phyloP scores from a whole-genome alignment of 441 rosid genomes.

The Populus hybrid region DNA sequence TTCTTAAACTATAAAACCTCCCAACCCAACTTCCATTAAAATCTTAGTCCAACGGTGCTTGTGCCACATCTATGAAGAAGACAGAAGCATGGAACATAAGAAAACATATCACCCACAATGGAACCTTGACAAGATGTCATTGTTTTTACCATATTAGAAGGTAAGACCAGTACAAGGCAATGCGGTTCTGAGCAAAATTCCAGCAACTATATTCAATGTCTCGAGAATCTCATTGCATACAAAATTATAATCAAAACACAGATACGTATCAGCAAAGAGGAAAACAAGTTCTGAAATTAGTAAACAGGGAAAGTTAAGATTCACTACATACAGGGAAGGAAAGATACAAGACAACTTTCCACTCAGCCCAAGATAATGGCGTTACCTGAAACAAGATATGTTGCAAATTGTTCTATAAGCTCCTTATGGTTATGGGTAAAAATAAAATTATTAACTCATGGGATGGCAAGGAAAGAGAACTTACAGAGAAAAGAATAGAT shows the following conservation, averaged over 20 bases:
- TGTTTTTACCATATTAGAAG: not conserved
- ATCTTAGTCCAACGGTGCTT: not conserved
- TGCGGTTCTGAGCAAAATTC: not conserved
- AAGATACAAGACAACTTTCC: slow-evolving; percentile 83
- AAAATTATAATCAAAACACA: not conserved
- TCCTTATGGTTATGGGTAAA: slow-evolving; percentile 7
- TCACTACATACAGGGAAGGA: slow-evolving; percentile 83
- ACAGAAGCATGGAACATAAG: not conserved
- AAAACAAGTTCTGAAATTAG: not conserved
- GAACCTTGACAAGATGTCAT: not conserved
- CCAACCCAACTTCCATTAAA: not conserved
- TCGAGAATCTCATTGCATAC: not conserved
- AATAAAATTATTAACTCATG: not conserved
- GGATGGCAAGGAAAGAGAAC: slow-evolving; percentile 30
- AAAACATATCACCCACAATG: not conserved
- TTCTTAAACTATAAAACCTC: not conserved
- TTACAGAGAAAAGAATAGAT: slow-evolving; percentile 93
- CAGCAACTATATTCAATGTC: not conserved
- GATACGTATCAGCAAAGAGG: not conserved
- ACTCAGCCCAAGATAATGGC: slow-evolving; percentile 91
- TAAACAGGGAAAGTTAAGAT: slow-evolving; percentile 1
- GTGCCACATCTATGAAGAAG: not conserved
- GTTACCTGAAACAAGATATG: slow-evolving; percentile 64
- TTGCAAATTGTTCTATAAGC: slow-evolving; percentile 14
- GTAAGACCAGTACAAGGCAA: not conserved